These are phyloP conservation scores for Penstemon eatonii DNA, from an alignment of 257 asterid species.

Conservation along the genomic window DNA sequence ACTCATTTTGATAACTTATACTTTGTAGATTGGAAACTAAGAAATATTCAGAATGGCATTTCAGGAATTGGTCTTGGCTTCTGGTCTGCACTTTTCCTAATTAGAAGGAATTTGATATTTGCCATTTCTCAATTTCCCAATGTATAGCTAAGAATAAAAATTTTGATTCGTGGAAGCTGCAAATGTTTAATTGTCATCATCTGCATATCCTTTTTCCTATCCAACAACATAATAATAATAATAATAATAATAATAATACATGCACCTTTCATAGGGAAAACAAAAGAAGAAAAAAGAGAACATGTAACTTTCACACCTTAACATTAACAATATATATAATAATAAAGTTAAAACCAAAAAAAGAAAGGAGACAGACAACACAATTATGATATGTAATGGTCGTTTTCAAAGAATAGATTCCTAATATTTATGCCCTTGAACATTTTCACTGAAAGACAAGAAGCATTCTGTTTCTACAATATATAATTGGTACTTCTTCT, in stretches of 20 bases:
- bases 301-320: too few species aligned
- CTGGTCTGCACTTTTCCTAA: background rate
- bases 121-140: background rate
- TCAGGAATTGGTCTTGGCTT: background rate
- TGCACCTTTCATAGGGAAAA: too few species aligned
- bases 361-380: too few species aligned
- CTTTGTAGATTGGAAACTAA: too few species aligned
- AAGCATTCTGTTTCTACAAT: background rate
- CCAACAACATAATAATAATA: background rate
- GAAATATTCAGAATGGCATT: too few species aligned
- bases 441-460: background rate
- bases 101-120: background rate
- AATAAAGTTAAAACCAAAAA: background rate
- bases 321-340: too few species aligned
- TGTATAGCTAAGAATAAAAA: background rate
- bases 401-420: background rate
- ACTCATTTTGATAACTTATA: too few species aligned
- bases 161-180: background rate
- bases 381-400: background rate
- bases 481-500: background rate
- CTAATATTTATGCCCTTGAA: background rate
- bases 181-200: background rate
- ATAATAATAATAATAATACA: too few species aligned
- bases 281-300: too few species aligned
- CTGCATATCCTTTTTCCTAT: background rate